phyloP scores from a whole-genome alignment of 1,284 basidiomycete species.

The Moesziomyces sp. region DNA sequence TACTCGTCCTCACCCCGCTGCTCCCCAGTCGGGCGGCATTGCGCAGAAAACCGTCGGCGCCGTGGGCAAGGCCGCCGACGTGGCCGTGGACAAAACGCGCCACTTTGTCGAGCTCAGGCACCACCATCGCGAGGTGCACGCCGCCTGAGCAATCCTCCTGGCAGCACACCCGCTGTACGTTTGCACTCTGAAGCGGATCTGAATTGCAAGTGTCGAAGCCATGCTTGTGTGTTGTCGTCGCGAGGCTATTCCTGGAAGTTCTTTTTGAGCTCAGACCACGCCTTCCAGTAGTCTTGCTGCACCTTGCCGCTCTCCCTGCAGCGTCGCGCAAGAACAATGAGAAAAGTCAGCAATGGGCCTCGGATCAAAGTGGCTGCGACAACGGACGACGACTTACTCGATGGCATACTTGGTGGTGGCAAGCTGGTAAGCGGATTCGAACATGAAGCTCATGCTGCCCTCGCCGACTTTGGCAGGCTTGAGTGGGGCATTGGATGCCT shows the following conservation, averaged over 20 bases:
- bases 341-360: neutral
- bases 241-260: constrained; percentile 15
- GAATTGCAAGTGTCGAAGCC: neutral
- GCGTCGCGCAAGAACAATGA: neutral
- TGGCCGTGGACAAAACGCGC: constrained; percentile 11
- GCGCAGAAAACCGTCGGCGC: constrained; percentile 47
- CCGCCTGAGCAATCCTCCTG: neutral
- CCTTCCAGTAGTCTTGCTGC: constrained; percentile 56
- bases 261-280: constrained; percentile 33
- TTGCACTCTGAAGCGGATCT: neutral
- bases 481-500: constrained; percentile 37
- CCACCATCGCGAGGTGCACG: constrained; percentile 23
- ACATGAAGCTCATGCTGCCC: constrained; percentile 61
- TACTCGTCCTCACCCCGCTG: constrained; percentile 54
- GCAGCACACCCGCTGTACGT: neutral
- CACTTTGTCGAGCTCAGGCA: constrained; percentile 39
- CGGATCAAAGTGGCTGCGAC: too few relatives aligned
- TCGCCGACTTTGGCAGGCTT: constrained; percentile 48
- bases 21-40: constrained; percentile 56
- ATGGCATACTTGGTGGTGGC: constrained; percentile 58
- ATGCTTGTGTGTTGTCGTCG: too few relatives aligned
- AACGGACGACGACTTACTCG: neutral
- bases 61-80: constrained; percentile 27
- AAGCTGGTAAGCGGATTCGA: constrained; percentile 58
- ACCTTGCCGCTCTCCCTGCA: constrained; percentile 51